A percentile compares a stretch with the other conserved stretches of the same genome.
These are phyloP conservation scores for Lolium multiflorum DNA, from an alignment of 176 grass and related monocot species.

Conservation along the genomic window DNA sequence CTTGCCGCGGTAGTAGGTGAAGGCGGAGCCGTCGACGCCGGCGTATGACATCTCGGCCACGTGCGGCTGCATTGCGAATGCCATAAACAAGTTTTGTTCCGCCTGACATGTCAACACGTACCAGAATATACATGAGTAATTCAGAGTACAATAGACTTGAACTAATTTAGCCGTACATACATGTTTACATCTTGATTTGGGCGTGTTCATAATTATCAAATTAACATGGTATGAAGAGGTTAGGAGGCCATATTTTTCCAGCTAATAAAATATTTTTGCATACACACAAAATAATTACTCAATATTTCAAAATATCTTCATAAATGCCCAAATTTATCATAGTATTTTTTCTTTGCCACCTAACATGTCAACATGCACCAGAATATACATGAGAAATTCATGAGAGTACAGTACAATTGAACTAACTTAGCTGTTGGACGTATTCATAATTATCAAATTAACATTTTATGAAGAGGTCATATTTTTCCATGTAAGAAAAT, in stretches of 20 bases:
- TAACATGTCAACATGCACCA: too few species aligned
- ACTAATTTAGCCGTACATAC: not conserved
- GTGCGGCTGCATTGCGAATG: conserved; percentile 43
- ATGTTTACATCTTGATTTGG: not conserved
- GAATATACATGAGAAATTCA: too few species aligned
- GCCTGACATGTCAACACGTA: conserved; percentile 36
- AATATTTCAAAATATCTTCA: too few species aligned
- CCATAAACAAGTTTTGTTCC: conserved; percentile 7
- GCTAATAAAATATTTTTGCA: not conserved
- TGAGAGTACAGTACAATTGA: too few species aligned
- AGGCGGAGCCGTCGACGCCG: conserved; percentile 31
- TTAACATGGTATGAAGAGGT: not conserved
- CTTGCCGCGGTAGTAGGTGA: conserved; percentile 50
- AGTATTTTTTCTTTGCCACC: too few species aligned
- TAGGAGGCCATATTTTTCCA: not conserved
- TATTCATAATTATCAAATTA: too few species aligned
- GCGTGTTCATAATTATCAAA: not conserved
- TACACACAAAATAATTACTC: too few species aligned
- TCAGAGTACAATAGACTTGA: not conserved
- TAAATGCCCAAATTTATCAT: too few species aligned
- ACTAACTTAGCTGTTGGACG: too few species aligned
- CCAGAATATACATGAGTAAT: not conserved
- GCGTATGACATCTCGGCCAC: conserved; percentile 54
- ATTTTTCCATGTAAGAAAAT: too few species aligned
- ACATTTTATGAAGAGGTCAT: too few species aligned